phyloP scores from a whole-genome alignment of 139 green algal species.

The Pedinophyceae sp. region DNA sequence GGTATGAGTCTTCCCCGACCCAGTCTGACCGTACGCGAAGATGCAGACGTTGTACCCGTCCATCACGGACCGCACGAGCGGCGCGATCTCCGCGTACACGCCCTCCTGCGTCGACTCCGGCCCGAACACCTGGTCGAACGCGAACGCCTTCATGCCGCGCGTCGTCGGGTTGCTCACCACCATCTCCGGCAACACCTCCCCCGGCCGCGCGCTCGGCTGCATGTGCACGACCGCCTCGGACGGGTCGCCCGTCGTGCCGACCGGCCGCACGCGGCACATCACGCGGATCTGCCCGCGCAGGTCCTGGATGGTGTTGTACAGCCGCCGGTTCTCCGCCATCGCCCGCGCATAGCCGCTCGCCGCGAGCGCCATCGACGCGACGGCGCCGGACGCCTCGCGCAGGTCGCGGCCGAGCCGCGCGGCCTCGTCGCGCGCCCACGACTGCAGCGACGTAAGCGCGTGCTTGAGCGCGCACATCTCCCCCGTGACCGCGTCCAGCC shows the following conservation, averaged over 20 bases:
- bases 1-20: conserved; percentile 23
- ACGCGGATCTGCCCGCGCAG: conserved; percentile 30
- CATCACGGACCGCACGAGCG: conserved; percentile 12
- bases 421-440: too few relatives aligned
- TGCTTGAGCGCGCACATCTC: too few relatives aligned
- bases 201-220: not conserved
- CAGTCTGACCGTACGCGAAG: conserved; percentile 26
- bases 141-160: conserved; percentile 2
- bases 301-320: conserved; percentile 2
- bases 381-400: too few relatives aligned
- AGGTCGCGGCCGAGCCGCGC: too few relatives aligned
- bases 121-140: conserved; percentile 9
- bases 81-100: conserved; percentile 5
- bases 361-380: too few relatives aligned
- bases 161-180: conserved; percentile 7
- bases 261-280: conserved; percentile 21
- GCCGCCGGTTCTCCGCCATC: not conserved
- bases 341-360: too few relatives aligned
- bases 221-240: conserved; percentile 5
- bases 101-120: conserved; percentile 4
- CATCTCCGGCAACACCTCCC: conserved; percentile 1
- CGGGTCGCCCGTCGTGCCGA: not conserved
- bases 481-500: too few relatives aligned
- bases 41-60: conserved; percentile 27
- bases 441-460: too few relatives aligned